Percentiles rank a stretch among this genome's conserved stretches.
Conservation (phyloP, 371 early-diverging fungal genomes). For the Syncephalastrum sp. region DNA sequence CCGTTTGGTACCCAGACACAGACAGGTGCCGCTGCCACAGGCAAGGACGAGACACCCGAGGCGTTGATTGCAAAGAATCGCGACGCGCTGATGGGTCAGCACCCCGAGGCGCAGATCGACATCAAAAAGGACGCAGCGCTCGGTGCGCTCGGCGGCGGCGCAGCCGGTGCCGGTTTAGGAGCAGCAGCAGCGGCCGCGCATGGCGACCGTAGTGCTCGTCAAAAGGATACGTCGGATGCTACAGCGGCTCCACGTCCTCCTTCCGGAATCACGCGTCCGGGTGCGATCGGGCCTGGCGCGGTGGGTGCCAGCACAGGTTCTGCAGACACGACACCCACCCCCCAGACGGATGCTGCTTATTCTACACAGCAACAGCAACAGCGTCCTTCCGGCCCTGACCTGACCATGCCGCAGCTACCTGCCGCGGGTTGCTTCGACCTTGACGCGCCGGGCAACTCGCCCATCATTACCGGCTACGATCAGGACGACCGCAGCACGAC, state of each 20-base stretch:
- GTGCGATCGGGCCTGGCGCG: too few species aligned
- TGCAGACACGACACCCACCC: too few species aligned
- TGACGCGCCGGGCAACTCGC: slow-evolving; percentile 15
- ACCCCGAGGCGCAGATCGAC: neutral
- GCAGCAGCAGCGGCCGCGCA: neutral
- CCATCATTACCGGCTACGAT: slow-evolving; percentile 16
- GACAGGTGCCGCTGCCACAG: neutral
- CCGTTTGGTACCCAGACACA: too few species aligned
- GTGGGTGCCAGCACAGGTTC: too few species aligned
- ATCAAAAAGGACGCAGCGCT: neutral
- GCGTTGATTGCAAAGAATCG: slow-evolving; percentile 2
- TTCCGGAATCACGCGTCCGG: too few species aligned
- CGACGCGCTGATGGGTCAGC: neutral
- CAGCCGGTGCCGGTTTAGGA: neutral
- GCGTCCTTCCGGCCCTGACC: too few species aligned
- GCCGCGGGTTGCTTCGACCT: slow-evolving; percentile 13
- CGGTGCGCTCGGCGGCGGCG: neutral
- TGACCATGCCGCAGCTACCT: slow-evolving; percentile 8
- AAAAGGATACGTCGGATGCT: too few species aligned
- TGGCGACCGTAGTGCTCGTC: neutral
- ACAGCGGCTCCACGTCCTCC: too few species aligned
- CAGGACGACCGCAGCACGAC: slow-evolving; percentile 13
- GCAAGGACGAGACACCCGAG: neutral
- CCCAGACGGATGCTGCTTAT: too few species aligned
- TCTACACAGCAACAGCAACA: too few species aligned